phyloP scores from a whole-genome alignment of 2,329 filamentous ascomycete genomes.

The Fusarium sp. region DNA sequence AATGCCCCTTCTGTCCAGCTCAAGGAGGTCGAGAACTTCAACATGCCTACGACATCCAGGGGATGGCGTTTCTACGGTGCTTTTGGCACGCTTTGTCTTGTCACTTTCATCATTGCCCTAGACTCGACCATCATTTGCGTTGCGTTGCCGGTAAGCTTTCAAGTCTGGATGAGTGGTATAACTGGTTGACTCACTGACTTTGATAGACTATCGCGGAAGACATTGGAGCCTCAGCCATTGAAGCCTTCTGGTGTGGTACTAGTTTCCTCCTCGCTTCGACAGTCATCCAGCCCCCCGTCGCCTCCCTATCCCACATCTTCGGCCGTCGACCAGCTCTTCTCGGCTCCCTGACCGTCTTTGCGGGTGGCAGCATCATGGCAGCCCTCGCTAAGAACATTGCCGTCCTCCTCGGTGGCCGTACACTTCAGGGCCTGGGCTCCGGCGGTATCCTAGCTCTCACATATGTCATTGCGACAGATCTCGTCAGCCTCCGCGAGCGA shows the following conservation, averaged over 20 bases:
- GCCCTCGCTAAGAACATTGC: conserved; percentile 37
- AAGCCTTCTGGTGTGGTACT: conserved; percentile 43
- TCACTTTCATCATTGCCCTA: conserved; percentile 42
- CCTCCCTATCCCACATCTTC: conserved; percentile 42
- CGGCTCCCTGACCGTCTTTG: conserved; percentile 35
- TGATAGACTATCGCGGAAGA: conserved; percentile 40
- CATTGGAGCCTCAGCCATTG: conserved; percentile 37
- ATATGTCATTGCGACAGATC: conserved; percentile 60
- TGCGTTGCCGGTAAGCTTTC: conserved; percentile 34
- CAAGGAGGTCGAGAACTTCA: background rate
- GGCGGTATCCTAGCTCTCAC: conserved; percentile 62
- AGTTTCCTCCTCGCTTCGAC: conserved; percentile 43
- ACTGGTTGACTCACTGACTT: background rate
- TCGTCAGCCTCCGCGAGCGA: conserved; percentile 58
- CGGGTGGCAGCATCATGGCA: conserved; percentile 35
- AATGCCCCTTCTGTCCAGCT: conserved; percentile 6
- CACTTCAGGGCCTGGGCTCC: conserved; percentile 64
- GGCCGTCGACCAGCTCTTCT: conserved; percentile 37
- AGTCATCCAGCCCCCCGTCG: conserved; percentile 40
- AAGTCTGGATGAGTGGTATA: background rate
- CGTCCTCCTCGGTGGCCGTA: conserved; percentile 60
- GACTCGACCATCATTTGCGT: conserved; percentile 43
- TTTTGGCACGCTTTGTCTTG: conserved; percentile 40
- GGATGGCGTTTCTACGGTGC: conserved; percentile 39
- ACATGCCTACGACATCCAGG: conserved; percentile 10